These are phyloP conservation scores for Exophiala alcalophila DNA, from an alignment of 2,329 filamentous ascomycete species.

Conservation along the genomic window DNA sequence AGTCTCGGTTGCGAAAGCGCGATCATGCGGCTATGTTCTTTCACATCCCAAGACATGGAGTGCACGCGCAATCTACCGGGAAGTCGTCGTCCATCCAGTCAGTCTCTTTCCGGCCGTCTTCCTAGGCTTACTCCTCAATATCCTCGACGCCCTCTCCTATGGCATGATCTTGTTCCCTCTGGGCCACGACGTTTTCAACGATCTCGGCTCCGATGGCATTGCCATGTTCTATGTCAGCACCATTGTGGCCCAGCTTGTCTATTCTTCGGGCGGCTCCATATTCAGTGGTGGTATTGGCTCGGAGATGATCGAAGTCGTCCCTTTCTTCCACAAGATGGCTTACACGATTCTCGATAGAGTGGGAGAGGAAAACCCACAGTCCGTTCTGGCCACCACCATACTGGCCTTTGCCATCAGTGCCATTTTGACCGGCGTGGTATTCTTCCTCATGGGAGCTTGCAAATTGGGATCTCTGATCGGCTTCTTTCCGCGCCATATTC, in stretches of 20 bases:
- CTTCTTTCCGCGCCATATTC: slow-evolving; percentile 93
- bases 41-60: slow-evolving; percentile 71
- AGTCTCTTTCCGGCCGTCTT: slow-evolving; percentile 80
- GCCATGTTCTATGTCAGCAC: slow-evolving; percentile 99
- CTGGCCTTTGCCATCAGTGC: slow-evolving; percentile 87
- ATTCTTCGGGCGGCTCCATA: slow-evolving; percentile 76
- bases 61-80: slow-evolving; percentile 60
- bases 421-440: slow-evolving; percentile 83
- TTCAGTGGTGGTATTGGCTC: slow-evolving; percentile 92
- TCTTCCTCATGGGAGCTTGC: slow-evolving; percentile 85
- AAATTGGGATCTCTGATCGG: slow-evolving; percentile 88
- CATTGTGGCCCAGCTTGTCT: slow-evolving; percentile 87
- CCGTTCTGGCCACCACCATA: slow-evolving; percentile 91
- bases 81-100: slow-evolving; percentile 63
- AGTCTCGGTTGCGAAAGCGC: slow-evolving; percentile 6
- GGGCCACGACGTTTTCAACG: slow-evolving; percentile 78
- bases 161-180: slow-evolving; percentile 95
- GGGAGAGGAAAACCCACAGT: slow-evolving; percentile 75
- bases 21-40: slow-evolving; percentile 31
- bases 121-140: slow-evolving; percentile 83
- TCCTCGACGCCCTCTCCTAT: slow-evolving; percentile 92
- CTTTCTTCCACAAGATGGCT: slow-evolving; percentile 99
- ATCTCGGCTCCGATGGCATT: slow-evolving; percentile 87
- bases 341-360: slow-evolving; percentile 76
- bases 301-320: slow-evolving; percentile 97